phyloP scores from a whole-genome alignment of 208 protist genomes.

The Spironucleus salmonicida region DNA sequence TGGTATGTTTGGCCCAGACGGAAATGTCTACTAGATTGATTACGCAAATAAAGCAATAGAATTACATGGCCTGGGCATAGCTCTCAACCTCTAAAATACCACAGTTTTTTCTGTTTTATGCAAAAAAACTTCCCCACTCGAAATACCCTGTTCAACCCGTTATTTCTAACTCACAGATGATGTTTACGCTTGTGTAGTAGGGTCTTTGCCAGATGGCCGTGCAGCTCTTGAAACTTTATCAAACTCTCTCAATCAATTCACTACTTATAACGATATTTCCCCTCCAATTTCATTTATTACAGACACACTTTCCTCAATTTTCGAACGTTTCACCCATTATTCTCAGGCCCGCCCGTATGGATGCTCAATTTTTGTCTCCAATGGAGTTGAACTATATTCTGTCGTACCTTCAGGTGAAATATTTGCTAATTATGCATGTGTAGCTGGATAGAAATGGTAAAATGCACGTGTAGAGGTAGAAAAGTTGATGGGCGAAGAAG shows the following conservation, averaged over 20 bases:
- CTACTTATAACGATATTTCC: neutral
- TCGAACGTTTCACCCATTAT: constrained; percentile 17
- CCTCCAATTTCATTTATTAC: neutral
- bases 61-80: neutral
- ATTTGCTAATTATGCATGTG: neutral
- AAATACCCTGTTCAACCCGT: neutral
- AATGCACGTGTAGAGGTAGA: neutral
- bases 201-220: neutral
- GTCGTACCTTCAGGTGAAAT: neutral
- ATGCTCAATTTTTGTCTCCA: neutral
- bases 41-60: constrained; percentile 10
- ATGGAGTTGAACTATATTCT: neutral
- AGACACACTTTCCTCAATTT: neutral
- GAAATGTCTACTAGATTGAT: constrained; percentile 2
- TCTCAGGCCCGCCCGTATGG: neutral
- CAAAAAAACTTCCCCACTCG: neutral
- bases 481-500: neutral
- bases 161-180: neutral
- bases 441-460: neutral
- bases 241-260: neutral
- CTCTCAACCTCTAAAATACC: neutral
- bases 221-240: neutral
- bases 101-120: neutral
- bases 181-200: neutral
- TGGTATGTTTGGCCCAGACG: neutral